Evolutionary conservation across 2,329 filamentous ascomycete genomes (phyloP).

Genomic region (Periconia macrospinosa): DNA sequence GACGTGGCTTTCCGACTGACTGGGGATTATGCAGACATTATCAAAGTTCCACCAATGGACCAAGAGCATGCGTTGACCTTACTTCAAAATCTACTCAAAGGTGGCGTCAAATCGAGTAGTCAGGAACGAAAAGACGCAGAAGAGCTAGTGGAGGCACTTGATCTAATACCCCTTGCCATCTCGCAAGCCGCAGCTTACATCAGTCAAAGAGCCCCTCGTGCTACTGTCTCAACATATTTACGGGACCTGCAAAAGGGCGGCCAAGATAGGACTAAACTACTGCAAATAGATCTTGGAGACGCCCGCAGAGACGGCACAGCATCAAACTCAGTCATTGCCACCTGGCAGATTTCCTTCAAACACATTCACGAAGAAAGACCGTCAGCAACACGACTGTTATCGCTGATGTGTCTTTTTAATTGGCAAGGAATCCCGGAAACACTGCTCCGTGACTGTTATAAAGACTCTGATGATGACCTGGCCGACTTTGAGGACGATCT

Average conservation of each 20-base stretch:
- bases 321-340: constrained; percentile 30
- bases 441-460: constrained; percentile 14
- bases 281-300: constrained; percentile 9
- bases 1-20: constrained; percentile 11
- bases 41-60: constrained; percentile 10
- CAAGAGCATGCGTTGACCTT: constrained; percentile 10
- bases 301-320: constrained; percentile 10
- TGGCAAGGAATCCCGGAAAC: constrained; percentile 22
- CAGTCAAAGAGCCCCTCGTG: constrained; percentile 8
- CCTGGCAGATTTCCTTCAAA: constrained; percentile 39
- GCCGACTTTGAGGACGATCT: constrained; percentile 21
- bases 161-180: constrained; percentile 16
- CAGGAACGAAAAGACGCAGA: neutral
- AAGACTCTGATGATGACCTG: constrained; percentile 1
- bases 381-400: constrained; percentile 48
- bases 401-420: constrained; percentile 35
- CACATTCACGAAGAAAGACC: constrained; percentile 34
- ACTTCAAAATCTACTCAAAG: constrained; percentile 11
- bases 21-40: constrained; percentile 10
- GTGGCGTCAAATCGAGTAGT: neutral
- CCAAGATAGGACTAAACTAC: constrained; percentile 1
- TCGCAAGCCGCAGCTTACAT: constrained; percentile 37
- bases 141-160: constrained; percentile 7
- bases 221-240: constrained; percentile 37
- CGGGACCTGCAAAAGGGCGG: constrained; percentile 10